Evolutionary conservation across 768 basidiomycete genomes (phyloP).

Genomic region (Rubroboletus pulcherrimus): DNA sequence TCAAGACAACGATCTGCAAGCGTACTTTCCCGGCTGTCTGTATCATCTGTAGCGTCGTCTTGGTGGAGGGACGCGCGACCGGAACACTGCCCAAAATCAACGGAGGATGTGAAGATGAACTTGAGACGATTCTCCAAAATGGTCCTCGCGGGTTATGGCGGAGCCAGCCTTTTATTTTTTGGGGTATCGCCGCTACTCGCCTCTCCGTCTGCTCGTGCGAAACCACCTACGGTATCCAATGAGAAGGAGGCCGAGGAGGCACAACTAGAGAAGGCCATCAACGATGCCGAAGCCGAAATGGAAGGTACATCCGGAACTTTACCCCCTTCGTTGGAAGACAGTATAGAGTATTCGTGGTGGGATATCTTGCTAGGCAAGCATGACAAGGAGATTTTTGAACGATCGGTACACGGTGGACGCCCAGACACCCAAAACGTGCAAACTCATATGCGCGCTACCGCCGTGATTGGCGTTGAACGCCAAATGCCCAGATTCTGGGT

Average conservation of each 20-base stretch:
- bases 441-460: constrained; percentile 50
- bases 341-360: constrained; percentile 72
- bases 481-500: constrained; percentile 86
- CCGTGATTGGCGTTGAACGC: constrained; percentile 61
- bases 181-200: constrained; percentile 48
- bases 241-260: constrained; percentile 57
- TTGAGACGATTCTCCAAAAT: constrained; percentile 79
- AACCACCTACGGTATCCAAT: constrained; percentile 27
- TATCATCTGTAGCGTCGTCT: constrained; percentile 26
- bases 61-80: constrained; percentile 22
- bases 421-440: constrained; percentile 20
- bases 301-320: constrained; percentile 37
- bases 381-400: constrained; percentile 79
- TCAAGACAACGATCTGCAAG: constrained; percentile 31
- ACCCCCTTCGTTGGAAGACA: constrained; percentile 21
- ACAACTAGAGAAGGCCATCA: constrained; percentile 60
- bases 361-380: constrained; percentile 75
- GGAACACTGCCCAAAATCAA: constrained; percentile 31
- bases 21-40: constrained; percentile 23
- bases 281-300: constrained; percentile 66
- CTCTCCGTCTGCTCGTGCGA: constrained; percentile 22
- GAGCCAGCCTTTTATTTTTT: constrained; percentile 77
- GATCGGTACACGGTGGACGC: constrained; percentile 39
- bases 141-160: constrained; percentile 82
- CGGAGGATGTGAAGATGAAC: constrained; percentile 57